Base-by-base conservation (phyloP, 352 stramenopile genomes). In the Aphanomyces euteiches region DNA sequence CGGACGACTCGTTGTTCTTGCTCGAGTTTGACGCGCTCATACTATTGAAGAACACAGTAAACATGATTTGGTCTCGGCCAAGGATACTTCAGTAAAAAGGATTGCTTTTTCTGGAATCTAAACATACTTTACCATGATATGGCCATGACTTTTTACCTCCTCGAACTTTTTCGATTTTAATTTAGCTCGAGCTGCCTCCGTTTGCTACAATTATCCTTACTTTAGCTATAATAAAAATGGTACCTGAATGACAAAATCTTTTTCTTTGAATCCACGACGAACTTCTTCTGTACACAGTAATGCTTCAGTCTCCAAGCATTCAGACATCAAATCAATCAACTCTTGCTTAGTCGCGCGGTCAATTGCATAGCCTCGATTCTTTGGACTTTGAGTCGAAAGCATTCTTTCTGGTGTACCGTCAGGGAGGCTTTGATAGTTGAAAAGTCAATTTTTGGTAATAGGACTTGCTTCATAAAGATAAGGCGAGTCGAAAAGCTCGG, bases 311-410 rank as follows among this genome's bases (percentile, higher is more conserved):
- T 84, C 75, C 63, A 98, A 93, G 68, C 91, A 95, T 40, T 93
- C 81, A 56, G 87, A 80, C 3, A 98, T 69, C 0, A 85, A 59
- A 5, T 90, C 70, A 1, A 95, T 77, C 66, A 98, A 77, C 57
- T 97, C 79, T 72, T 92, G 83, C 75, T 96, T 97, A 15, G 86
- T 97, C 34, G 89, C 83, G 2, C 86, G 77, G 6, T 88, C 82
- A n/a, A 90, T 67, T 5, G 82, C 65, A 13, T 97, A 79, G 3
- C 92, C 91, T 21, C 94, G 86, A 21, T 85, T 77, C 48, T 82
- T 68, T 3, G 10, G 28, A 19, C 19, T 54, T 67, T 5, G 15
- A 12, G 3, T 39, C 13, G 15, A 10, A 12, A 7, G 21, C 28
- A 28, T n/a, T 8, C 38, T 21, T 10, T 12, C 36, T 36, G 38